Percentiles rank a stretch among this genome's conserved stretches.
Conservation (phyloP, 208 protist genomes). For the Blastocrithidia nonstop region DNA sequence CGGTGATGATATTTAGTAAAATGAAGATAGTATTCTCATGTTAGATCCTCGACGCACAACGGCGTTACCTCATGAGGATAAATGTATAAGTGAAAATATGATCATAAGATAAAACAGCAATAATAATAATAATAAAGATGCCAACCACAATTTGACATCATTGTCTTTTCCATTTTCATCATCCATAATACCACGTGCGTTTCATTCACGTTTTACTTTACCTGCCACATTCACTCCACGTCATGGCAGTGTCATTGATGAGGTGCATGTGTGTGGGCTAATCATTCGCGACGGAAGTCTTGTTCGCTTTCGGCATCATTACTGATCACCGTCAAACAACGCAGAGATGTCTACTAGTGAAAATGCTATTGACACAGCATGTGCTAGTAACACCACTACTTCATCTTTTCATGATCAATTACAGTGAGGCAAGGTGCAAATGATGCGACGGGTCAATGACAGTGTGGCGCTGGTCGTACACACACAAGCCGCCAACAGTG, state of each 20-base stretch:
- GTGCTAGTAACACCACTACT: not conserved
- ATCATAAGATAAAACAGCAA: too few species aligned
- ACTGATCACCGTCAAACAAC: not conserved
- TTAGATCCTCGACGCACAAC: too few species aligned
- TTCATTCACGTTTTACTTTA: too few species aligned
- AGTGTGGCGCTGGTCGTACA: constrained; percentile 7
- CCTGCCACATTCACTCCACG: constrained; percentile 3
- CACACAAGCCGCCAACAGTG: constrained; percentile 7
- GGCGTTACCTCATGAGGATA: too few species aligned
- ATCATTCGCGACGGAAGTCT: constrained; percentile 2
- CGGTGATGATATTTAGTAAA: too few species aligned
- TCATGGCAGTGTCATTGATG: constrained; percentile 3
- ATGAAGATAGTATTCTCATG: too few species aligned
- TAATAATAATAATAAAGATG: too few species aligned
- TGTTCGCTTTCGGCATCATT: not conserved
- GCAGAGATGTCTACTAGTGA: not conserved
- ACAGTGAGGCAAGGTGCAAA: not conserved
- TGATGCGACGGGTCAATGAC: constrained; percentile 7
- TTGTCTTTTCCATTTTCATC: too few species aligned
- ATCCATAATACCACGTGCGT: too few species aligned
- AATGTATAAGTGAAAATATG: too few species aligned
- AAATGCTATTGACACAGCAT: not conserved
- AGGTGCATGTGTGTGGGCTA: constrained; percentile 2
- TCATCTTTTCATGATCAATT: not conserved
- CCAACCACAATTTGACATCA: too few species aligned